A percentile compares a stretch with the other conserved stretches of the same genome.
phyloP scores from a whole-genome alignment of 1,284 basidiomycete species.

The Mycena citricolor region DNA sequence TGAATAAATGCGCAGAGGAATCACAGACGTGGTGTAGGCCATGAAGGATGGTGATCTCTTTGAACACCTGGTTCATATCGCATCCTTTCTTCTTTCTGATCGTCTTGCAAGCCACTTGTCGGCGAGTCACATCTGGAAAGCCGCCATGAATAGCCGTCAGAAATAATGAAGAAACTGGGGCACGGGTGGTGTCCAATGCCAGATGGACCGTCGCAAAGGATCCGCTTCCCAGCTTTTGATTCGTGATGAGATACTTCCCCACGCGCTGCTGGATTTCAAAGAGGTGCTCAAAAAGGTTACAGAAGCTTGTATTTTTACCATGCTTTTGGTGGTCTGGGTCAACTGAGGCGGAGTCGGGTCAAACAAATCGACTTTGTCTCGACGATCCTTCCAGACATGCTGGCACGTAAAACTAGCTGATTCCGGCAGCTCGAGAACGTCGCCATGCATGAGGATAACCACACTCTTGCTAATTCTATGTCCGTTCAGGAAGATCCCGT shows the following conservation, averaged over 20 bases:
- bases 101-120: slow-evolving; percentile 83
- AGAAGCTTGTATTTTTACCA: slow-evolving; percentile 3
- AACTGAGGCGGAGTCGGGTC: slow-evolving; percentile 60
- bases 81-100: slow-evolving; percentile 59
- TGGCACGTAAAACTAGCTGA: slow-evolving; percentile 72
- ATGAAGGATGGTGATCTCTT: slow-evolving; percentile 74
- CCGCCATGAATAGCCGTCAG: neutral
- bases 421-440: slow-evolving; percentile 63
- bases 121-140: slow-evolving; percentile 37
- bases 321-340: slow-evolving; percentile 50
- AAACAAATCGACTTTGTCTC: slow-evolving; percentile 54
- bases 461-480: slow-evolving; percentile 58
- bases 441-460: slow-evolving; percentile 74
- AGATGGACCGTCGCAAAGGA: slow-evolving; percentile 82
- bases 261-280: slow-evolving; percentile 37
- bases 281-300: no score
- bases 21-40: slow-evolving; percentile 64
- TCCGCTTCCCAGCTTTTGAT: slow-evolving; percentile 74
- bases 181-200: slow-evolving; percentile 53
- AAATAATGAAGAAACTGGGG: neutral
- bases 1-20: neutral
- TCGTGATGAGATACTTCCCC: slow-evolving; percentile 66
- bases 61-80: slow-evolving; percentile 63
- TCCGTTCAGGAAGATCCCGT: slow-evolving; percentile 72
- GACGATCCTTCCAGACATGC: slow-evolving; percentile 52